Conservation (phyloP, 2,329 filamentous ascomycete genomes). For the Xylariaceae sp. region DNA sequence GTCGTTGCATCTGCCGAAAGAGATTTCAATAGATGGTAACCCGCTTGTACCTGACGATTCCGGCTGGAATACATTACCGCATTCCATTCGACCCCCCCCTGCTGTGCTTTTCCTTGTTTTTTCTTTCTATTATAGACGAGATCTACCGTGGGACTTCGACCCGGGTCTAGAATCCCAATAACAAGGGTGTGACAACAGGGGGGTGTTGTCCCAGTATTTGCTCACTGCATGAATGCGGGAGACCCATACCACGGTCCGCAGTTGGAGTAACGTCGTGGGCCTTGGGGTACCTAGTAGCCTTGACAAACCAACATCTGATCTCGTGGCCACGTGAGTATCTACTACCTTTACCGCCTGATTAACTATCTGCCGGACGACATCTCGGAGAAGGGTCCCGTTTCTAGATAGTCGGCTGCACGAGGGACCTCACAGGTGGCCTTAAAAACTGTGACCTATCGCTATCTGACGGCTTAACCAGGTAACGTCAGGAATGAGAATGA, state of each 20-base stretch:
- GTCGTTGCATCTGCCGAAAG: slow-evolving; percentile 15
- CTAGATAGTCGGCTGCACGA: not conserved
- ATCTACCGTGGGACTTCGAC: too few species aligned
- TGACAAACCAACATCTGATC: slow-evolving; percentile 6
- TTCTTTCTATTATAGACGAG: too few species aligned
- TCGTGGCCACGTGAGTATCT: slow-evolving; percentile 9
- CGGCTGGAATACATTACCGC: not conserved
- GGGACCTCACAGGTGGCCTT: too few species aligned
- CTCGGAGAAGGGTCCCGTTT: not conserved
- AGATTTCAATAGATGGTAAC: slow-evolving; percentile 12
- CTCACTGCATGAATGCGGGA: too few species aligned
- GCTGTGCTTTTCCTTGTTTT: too few species aligned
- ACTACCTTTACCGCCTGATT: slow-evolving; percentile 5
- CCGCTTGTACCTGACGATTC: slow-evolving; percentile 5
- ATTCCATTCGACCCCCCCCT: slow-evolving; percentile 2
- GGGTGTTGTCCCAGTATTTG: too few species aligned
- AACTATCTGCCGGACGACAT: not conserved
- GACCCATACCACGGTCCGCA: slow-evolving; percentile 12
- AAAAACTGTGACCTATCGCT: not conserved
- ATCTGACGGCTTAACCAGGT: not conserved
- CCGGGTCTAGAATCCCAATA: too few species aligned
- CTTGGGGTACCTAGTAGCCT: slow-evolving; percentile 16
- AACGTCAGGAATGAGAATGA: not conserved
- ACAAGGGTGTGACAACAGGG: too few species aligned
- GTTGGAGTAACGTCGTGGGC: slow-evolving; percentile 3